Conservation (phyloP, 441 rosid species). For the Populus trichocarpa region DNA sequence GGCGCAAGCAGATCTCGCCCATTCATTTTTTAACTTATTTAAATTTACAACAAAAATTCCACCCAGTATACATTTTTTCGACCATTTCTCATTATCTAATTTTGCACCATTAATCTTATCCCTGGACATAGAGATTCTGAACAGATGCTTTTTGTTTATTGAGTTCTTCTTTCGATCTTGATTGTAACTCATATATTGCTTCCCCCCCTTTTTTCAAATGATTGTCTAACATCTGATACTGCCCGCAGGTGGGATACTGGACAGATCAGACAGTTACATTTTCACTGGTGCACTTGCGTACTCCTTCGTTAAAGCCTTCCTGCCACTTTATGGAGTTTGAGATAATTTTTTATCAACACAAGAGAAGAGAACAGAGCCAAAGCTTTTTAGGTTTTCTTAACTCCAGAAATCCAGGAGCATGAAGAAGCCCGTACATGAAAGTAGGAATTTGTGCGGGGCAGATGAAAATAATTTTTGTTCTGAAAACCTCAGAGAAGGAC, state of each 20-base stretch:
- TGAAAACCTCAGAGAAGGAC: conserved; percentile 7
- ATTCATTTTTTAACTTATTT: too few relatives aligned
- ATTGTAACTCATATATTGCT: too few relatives aligned
- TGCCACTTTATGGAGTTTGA: conserved; percentile 78
- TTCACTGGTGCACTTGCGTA: conserved; percentile 92
- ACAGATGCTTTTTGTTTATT: too few relatives aligned
- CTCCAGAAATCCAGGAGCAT: conserved; percentile 11
- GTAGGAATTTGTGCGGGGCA: not conserved
- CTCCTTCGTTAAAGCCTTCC: conserved; percentile 71
- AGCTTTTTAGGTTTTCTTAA: not conserved
- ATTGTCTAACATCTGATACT: not conserved
- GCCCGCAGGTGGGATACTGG: conserved; percentile 77
- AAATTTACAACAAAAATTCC: too few relatives aligned
- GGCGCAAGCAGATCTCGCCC: not conserved
- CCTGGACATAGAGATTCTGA: too few relatives aligned
- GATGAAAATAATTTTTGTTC: not conserved
- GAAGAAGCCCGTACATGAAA: not conserved
- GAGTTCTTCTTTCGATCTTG: not conserved
- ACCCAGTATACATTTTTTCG: too few relatives aligned
- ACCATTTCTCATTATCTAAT: too few relatives aligned
- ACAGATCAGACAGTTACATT: conserved; percentile 86
- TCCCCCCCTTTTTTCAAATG: not conserved
- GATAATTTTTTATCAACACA: not conserved
- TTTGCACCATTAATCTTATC: too few relatives aligned
- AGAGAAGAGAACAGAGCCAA: not conserved